A percentile compares a stretch with the other conserved stretches of the same genome.
These are phyloP conservation scores for Saccharum spontaneum DNA, from an alignment of 176 grass and related monocot species.

Conservation along the genomic window DNA sequence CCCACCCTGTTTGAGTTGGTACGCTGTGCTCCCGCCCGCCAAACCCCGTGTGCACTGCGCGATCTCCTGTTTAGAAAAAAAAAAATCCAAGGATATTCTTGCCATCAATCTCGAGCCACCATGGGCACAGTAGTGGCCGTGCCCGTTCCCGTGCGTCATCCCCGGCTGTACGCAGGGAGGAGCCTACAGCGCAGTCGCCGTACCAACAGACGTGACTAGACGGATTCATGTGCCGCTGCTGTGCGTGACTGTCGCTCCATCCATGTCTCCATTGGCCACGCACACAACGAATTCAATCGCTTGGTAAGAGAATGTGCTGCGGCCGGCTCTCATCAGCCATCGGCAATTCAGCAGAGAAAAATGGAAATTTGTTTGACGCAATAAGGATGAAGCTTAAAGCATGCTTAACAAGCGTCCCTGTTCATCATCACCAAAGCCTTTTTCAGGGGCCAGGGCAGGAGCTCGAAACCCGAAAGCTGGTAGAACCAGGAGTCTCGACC, in stretches of 20 bases:
- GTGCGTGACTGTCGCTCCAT: background rate
- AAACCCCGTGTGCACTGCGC: background rate
- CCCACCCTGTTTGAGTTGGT: background rate
- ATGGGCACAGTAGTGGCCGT: background rate
- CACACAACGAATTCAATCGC: background rate
- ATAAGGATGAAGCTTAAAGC: too few species aligned
- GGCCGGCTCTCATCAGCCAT: too few species aligned
- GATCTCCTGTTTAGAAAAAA: background rate
- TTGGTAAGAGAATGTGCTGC: too few species aligned
- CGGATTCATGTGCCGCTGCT: background rate
- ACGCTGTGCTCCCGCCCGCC: background rate
- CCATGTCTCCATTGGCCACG: background rate
- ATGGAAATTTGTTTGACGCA: background rate
- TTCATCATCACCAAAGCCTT: background rate
- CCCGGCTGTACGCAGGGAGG: background rate
- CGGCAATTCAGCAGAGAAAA: too few species aligned
- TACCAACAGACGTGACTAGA: background rate
- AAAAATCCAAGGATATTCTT: background rate
- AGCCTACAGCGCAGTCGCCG: background rate
- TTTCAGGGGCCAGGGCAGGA: background rate
- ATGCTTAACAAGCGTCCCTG: too few species aligned
- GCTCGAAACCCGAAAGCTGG: slow-evolving; percentile 4
- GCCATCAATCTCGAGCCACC: slow-evolving; percentile 4
- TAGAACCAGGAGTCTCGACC: background rate
- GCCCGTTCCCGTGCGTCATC: background rate